A percentile compares a stretch with the other conserved stretches of the same genome.
phyloP scores from a whole-genome alignment of 768 basidiomycete species.

The Tephrocybe sp. region DNA sequence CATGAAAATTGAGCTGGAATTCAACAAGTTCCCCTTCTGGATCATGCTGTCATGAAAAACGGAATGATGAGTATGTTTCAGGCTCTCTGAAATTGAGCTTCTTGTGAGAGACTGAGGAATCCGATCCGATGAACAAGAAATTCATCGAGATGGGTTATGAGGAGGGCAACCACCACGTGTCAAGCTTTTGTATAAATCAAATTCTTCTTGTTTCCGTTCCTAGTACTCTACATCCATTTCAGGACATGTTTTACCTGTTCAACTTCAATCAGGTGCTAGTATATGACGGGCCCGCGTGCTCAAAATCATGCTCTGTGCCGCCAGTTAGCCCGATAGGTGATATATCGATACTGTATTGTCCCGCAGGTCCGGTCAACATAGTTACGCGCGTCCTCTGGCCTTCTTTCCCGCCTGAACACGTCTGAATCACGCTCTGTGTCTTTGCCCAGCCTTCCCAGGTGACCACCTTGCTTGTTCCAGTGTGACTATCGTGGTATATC shows the following conservation, averaged over 20 bases:
- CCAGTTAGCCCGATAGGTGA: constrained; percentile 8
- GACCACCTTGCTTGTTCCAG: background rate
- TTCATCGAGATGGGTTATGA: too few species aligned
- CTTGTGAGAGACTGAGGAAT: too few species aligned
- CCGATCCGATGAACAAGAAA: too few species aligned
- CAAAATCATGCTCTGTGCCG: background rate
- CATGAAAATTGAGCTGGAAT: too few species aligned
- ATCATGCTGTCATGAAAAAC: too few species aligned
- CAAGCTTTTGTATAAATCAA: background rate
- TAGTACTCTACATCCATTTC: background rate
- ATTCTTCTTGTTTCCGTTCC: background rate
- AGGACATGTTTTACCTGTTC: constrained; percentile 1
- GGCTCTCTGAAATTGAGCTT: too few species aligned
- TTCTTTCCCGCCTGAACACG: background rate
- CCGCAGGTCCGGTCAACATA: constrained; percentile 6
- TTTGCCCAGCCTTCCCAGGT: constrained; percentile 3
- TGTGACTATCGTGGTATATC: background rate
- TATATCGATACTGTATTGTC: constrained; percentile 9
- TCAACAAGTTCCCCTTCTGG: too few species aligned
- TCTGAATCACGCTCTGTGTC: background rate
- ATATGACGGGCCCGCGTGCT: constrained; percentile 10
- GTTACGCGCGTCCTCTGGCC: constrained; percentile 1
- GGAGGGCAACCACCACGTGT: background rate
- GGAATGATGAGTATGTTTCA: too few species aligned
- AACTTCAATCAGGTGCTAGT: constrained; percentile 6